Evolutionary conservation across 2,329 filamentous ascomycete species (phyloP).

Genomic region (Alternaria gaisen): DNA sequence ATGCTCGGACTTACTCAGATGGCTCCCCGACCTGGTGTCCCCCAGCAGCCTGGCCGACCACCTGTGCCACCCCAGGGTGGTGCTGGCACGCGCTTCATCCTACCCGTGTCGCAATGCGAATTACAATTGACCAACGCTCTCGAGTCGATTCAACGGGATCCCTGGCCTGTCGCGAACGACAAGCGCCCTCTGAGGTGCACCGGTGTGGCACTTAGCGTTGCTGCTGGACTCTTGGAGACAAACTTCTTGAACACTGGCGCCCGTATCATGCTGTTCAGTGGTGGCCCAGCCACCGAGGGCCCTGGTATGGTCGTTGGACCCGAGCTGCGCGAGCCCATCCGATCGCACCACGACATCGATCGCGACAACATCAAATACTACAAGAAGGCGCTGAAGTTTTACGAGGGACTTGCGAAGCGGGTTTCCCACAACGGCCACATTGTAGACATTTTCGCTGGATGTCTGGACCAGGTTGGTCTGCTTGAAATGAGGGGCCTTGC

Average conservation of each 20-base stretch:
- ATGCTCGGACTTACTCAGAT: conserved; percentile 88
- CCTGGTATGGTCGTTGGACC: conserved; percentile 97
- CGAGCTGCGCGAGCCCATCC: conserved; percentile 93
- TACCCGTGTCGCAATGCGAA: conserved; percentile 94
- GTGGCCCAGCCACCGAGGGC: conserved; percentile 92
- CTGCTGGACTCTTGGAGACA: conserved; percentile 88
- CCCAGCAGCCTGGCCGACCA: conserved; percentile 77
- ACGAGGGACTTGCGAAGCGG: conserved; percentile 91
- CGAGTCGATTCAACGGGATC: conserved; percentile 94
- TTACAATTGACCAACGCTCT: conserved; percentile 96
- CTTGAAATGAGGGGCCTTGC: conserved; percentile 98
- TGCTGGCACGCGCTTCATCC: conserved; percentile 85
- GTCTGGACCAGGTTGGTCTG: conserved; percentile 94
- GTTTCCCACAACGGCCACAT: conserved; percentile 97
- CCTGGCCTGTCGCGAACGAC: conserved; percentile 96
- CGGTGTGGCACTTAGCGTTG: conserved; percentile 94
- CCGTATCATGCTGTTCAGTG: conserved; percentile 96
- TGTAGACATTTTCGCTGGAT: conserved; percentile 97
- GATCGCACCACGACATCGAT: conserved; percentile 98
- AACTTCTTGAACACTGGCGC: conserved; percentile 96
- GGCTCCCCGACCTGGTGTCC: conserved; percentile 72
- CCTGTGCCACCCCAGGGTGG: conserved; percentile 71
- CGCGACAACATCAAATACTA: conserved; percentile 99
- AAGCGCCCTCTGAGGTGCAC: conserved; percentile 90
- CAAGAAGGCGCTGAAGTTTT: conserved; percentile 99